Evolutionary conservation across 169 alveolate species (phyloP), one percentile per base, ranked within the genome.

Genomic region (Plasmodium inui): DNA sequence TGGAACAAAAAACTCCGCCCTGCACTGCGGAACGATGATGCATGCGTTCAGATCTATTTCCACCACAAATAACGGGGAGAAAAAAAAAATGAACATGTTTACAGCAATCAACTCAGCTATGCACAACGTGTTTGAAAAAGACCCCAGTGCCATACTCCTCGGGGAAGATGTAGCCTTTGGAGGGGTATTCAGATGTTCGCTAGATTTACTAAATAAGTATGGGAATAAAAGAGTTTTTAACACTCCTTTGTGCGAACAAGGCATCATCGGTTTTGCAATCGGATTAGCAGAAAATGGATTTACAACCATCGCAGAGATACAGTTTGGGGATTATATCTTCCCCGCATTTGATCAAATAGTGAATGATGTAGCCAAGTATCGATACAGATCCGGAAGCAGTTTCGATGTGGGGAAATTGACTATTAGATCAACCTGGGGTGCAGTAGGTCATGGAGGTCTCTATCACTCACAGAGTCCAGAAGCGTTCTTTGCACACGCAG

Each of bases 91-190:
- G 99, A 98, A 98, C 95, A 97, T 98, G 96, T 97, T 98, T 88
- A 95, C 97, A 67, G 99, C 99, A 26, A 97, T 98, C 78, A 97
- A 97, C 95, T 97, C 98, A 78, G 99, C 99, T 41, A 94, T 98
- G 93, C 99, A 98, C 95, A 97, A 97, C 39, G 98, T 98, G 28
- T 92, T 98, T 96, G 98, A 96, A 74, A 96, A 97, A 26, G 99
- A 98, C 92, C 97, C 98, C 37, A 96, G 96, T n/a, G 94, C 98
- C 6, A 82, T 96, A 80, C 95, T 98, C 37, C 98, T 98, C 94
- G 99, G 99, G 74, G 99, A 99, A 94, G 99, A 99, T 94, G 99
- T 99, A 44, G 99, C 99, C 26, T 99, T 99, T 93, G 99, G 99
- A n/a, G 99, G 99, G 0, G 99, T 99, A 7, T 99, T 99, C 95